Evolutionary conservation across 768 basidiomycete species (phyloP).

Genomic region (Tubosaeta sp.): DNA sequence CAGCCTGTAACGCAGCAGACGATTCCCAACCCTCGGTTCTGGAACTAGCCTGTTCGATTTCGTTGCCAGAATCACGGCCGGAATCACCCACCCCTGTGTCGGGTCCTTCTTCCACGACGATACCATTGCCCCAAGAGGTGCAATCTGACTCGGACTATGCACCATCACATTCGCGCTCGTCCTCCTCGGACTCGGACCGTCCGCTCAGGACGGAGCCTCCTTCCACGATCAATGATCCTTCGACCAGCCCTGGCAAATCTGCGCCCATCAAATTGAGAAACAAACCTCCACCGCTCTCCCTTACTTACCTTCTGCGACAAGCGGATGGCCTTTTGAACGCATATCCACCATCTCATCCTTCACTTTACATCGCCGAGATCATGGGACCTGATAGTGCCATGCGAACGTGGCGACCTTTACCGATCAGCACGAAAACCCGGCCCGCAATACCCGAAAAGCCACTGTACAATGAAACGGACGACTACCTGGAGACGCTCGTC

Average conservation of each 20-base stretch:
- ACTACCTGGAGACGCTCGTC: slow-evolving; percentile 24
- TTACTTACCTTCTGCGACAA: slow-evolving; percentile 48
- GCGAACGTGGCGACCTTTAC: slow-evolving; percentile 55
- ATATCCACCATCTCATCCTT: slow-evolving; percentile 59
- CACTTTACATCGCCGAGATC: slow-evolving; percentile 49
- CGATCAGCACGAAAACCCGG: slow-evolving; percentile 17
- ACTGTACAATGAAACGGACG: slow-evolving; percentile 21
- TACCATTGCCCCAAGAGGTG: neutral
- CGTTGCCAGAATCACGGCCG: slow-evolving; percentile 20
- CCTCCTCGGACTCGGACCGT: neutral
- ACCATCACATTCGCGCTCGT: slow-evolving; percentile 7
- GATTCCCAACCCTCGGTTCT: neutral
- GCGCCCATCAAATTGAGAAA: slow-evolving; percentile 6
- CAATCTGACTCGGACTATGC: neutral
- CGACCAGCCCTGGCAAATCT: slow-evolving; percentile 3
- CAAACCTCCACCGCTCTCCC: slow-evolving; percentile 32
- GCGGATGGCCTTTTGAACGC: slow-evolving; percentile 56
- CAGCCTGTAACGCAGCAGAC: neutral
- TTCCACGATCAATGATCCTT: neutral
- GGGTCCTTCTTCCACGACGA: neutral
- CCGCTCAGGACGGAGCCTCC: neutral
- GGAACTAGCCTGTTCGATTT: slow-evolving; percentile 14
- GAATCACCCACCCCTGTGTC: slow-evolving; percentile 6
- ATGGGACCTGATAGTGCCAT: slow-evolving; percentile 79
- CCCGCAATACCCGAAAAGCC: slow-evolving; percentile 22